phyloP scores from a whole-genome alignment of 139 green algal genomes.

The Picochlorum sp. region DNA sequence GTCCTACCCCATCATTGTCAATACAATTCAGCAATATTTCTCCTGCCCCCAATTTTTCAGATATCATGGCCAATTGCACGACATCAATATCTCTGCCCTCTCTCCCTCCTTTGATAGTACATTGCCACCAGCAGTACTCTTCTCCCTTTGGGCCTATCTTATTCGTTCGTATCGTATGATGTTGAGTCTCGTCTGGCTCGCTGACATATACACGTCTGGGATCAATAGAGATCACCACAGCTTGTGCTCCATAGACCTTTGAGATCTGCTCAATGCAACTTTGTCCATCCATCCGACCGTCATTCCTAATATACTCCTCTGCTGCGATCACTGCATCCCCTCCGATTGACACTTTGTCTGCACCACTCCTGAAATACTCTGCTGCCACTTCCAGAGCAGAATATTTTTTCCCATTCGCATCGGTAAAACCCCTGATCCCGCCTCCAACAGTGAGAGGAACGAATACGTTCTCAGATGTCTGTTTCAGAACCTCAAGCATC shows the following conservation, averaged over 20 bases:
- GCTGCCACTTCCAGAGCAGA: conserved; percentile 84
- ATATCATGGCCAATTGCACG: conserved; percentile 72
- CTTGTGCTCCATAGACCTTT: conserved; percentile 81
- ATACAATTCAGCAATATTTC: conserved; percentile 99
- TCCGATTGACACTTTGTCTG: conserved; percentile 96
- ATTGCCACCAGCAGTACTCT: conserved; percentile 94
- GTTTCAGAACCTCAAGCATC: conserved; percentile 88
- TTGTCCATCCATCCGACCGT: conserved; percentile 40
- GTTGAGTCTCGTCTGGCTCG: conserved; percentile 41
- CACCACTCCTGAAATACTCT: conserved; percentile 94
- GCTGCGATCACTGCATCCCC: conserved; percentile 77
- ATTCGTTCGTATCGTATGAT: conserved; percentile 52
- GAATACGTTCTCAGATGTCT: conserved; percentile 88
- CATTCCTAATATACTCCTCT: conserved; percentile 45
- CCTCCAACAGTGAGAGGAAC: conserved; percentile 96
- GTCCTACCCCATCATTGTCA: conserved; percentile 78
- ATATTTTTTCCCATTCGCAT: conserved; percentile 67
- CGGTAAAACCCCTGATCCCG: conserved; percentile 89
- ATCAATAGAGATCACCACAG: conserved; percentile 89
- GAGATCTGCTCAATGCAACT: conserved; percentile 95
- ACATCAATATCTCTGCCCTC: conserved; percentile 87
- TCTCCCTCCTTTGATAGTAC: conserved; percentile 85
- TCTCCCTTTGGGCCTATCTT: conserved; percentile 85
- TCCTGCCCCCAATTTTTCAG: conserved; percentile 89
- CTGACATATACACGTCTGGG: conserved; percentile 80